phyloP scores from a whole-genome alignment of 2,329 filamentous ascomycete genomes.

The Calonectria pteridis region DNA sequence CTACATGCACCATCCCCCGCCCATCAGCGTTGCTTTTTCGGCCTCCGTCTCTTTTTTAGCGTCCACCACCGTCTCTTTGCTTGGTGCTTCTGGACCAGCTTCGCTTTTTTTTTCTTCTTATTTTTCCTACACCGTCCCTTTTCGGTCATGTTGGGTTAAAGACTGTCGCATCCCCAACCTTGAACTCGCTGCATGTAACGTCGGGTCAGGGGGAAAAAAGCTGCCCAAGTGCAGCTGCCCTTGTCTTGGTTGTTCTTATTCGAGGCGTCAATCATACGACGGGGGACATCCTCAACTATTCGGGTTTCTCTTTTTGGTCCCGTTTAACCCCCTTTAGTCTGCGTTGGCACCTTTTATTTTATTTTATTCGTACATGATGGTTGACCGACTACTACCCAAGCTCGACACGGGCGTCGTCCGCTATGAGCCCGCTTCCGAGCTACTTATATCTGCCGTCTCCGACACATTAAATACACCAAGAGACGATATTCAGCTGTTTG shows the following conservation, averaged over 20 bases:
- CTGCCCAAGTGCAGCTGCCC: not conserved
- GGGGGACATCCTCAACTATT: not conserved
- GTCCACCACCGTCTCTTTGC: not conserved
- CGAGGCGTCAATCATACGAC: not conserved
- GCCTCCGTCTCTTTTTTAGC: not conserved
- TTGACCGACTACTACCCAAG: constrained; percentile 31
- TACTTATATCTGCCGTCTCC: constrained; percentile 51
- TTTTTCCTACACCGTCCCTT: not conserved
- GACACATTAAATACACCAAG: constrained; percentile 52
- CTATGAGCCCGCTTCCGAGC: constrained; percentile 43
- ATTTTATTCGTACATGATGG: not conserved
- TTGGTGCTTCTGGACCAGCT: not conserved
- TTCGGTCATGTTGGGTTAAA: not conserved
- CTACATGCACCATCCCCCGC: not conserved
- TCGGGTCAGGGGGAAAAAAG: not conserved
- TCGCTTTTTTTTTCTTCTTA: not conserved
- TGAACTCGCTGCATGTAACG: not conserved
- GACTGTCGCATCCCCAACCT: not conserved
- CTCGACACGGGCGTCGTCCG: constrained; percentile 39
- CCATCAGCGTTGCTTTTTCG: not conserved
- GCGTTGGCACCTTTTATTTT: not conserved
- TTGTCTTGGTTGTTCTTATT: not conserved
- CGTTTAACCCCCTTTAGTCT: not conserved
- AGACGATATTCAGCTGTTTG: constrained; percentile 50
- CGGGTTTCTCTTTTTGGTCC: not conserved